Evolutionary conservation across 148 eudicot genomes (phyloP).

Genomic region (Rhododendron ferrugineum): DNA sequence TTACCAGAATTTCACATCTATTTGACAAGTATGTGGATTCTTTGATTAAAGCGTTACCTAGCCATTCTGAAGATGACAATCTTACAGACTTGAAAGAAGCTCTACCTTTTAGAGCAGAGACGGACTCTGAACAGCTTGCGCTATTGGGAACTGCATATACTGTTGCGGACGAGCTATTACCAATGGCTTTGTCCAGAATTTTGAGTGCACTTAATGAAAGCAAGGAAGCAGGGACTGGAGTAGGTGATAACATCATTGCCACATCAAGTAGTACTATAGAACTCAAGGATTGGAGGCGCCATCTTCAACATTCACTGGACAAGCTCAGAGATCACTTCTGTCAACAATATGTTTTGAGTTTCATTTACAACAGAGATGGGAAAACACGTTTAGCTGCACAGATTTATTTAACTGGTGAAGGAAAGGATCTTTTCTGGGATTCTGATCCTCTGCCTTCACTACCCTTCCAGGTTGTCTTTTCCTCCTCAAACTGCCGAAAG

Average conservation of each 20-base stretch:
- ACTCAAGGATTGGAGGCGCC: constrained; percentile 90
- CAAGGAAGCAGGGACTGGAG: constrained; percentile 43
- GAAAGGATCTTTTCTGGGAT: constrained; percentile 51
- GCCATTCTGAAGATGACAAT: constrained; percentile 84
- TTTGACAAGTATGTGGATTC: constrained; percentile 84
- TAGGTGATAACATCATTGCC: constrained; percentile 35
- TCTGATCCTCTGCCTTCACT: constrained; percentile 88
- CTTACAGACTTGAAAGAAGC: constrained; percentile 71
- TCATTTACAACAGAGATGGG: constrained; percentile 89
- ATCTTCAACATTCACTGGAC: constrained; percentile 87
- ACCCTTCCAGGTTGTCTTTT: constrained; percentile 79
- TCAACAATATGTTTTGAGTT: constrained; percentile 82
- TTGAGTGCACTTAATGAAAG: constrained; percentile 65
- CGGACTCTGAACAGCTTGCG: constrained; percentile 94
- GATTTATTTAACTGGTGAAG: constrained; percentile 67
- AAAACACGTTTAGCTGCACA: constrained; percentile 76
- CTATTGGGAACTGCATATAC: constrained; percentile 84
- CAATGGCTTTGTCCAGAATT: constrained; percentile 73
- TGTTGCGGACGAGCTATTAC: constrained; percentile 82
- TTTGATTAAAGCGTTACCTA: constrained; percentile 72
- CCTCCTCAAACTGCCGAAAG: background rate
- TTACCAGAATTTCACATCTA: constrained; percentile 64
- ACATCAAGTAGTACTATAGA: constrained; percentile 47
- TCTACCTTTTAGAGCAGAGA: constrained; percentile 76
- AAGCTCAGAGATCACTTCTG: constrained; percentile 94